Percentiles rank a stretch among this genome's conserved stretches.
These are phyloP conservation scores for Leccinellum albellum DNA, from an alignment of 768 basidiomycete genomes.

Conservation along the genomic window DNA sequence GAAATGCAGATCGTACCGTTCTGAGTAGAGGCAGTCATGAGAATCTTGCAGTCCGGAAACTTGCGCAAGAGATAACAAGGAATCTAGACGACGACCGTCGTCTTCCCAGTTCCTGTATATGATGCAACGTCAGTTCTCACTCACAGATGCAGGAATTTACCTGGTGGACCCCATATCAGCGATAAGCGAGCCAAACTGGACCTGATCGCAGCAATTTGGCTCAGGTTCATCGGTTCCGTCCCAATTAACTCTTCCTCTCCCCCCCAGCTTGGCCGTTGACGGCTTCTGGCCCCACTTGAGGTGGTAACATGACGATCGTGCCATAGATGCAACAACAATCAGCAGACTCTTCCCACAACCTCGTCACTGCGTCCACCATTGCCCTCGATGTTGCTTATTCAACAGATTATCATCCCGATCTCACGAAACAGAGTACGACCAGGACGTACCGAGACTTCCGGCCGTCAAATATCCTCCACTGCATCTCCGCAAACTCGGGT, in stretches of 20 bases:
- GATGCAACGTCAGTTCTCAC: not conserved
- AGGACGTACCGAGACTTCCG: constrained; percentile 50
- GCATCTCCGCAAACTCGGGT: constrained; percentile 55
- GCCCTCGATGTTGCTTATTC: constrained; percentile 54
- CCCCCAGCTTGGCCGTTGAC: not conserved
- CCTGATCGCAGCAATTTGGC: constrained; percentile 49
- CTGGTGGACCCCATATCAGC: constrained; percentile 70
- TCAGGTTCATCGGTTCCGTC: constrained; percentile 43
- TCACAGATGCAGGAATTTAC: constrained; percentile 24
- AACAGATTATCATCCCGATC: constrained; percentile 2
- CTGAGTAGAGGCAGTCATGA: constrained; percentile 71
- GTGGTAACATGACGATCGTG: constrained; percentile 37
- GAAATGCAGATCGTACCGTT: constrained; percentile 54
- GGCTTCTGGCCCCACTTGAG: constrained; percentile 18
- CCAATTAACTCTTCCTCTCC: constrained; percentile 9
- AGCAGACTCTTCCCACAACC: constrained; percentile 40
- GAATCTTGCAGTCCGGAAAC: constrained; percentile 41
- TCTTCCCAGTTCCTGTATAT: constrained; percentile 63
- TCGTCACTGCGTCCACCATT: constrained; percentile 60
- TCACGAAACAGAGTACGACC: not conserved
- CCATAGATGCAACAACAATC: constrained; percentile 49
- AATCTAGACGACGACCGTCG: constrained; percentile 64
- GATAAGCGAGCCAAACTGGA: constrained; percentile 45
- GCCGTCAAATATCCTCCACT: constrained; percentile 66
- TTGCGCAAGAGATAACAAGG: constrained; percentile 40